Evolutionary conservation across 805 yeast genomes (phyloP).

Genomic region (Teunomyces tritomae): DNA sequence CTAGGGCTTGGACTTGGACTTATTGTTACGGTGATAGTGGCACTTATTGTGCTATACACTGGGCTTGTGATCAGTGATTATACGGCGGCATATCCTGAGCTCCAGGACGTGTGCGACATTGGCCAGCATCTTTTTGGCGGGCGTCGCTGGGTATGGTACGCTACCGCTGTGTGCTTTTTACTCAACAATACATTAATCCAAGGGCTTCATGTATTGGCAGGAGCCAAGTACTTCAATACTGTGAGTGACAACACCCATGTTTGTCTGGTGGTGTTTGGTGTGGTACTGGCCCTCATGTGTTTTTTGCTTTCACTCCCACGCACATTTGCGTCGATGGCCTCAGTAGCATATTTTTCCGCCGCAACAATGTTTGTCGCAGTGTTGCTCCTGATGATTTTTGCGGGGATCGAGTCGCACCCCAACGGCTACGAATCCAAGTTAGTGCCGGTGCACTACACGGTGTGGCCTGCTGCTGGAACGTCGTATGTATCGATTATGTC

Average conservation of each 20-base stretch:
- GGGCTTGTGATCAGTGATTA: constrained; percentile 54
- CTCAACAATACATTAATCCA: constrained; percentile 57
- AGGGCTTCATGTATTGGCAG: constrained; percentile 58
- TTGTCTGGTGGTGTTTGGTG: constrained; percentile 54
- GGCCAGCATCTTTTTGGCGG: constrained; percentile 58
- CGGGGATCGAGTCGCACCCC: constrained; percentile 53
- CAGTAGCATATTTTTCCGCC: constrained; percentile 53
- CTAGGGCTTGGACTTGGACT: constrained; percentile 59
- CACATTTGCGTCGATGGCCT: constrained; percentile 52
- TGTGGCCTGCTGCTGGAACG: constrained; percentile 55
- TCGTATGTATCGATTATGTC: constrained; percentile 52
- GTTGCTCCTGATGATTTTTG: constrained; percentile 49
- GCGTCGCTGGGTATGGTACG: constrained; percentile 51
- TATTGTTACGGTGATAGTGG: constrained; percentile 50
- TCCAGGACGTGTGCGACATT: constrained; percentile 55
- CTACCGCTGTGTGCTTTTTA: constrained; percentile 53
- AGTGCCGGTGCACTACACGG: constrained; percentile 39
- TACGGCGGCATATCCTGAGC: constrained; percentile 51
- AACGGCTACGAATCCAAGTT: constrained; percentile 23
- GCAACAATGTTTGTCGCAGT: constrained; percentile 58
- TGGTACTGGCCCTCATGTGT: constrained; percentile 48
- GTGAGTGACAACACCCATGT: constrained; percentile 43
- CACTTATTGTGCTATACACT: constrained; percentile 52
- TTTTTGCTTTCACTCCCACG: constrained; percentile 54
- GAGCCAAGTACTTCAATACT: constrained; percentile 59